Evolutionary conservation across 257 asterid genomes (phyloP).

Genomic region (Eustoma russellianum): DNA sequence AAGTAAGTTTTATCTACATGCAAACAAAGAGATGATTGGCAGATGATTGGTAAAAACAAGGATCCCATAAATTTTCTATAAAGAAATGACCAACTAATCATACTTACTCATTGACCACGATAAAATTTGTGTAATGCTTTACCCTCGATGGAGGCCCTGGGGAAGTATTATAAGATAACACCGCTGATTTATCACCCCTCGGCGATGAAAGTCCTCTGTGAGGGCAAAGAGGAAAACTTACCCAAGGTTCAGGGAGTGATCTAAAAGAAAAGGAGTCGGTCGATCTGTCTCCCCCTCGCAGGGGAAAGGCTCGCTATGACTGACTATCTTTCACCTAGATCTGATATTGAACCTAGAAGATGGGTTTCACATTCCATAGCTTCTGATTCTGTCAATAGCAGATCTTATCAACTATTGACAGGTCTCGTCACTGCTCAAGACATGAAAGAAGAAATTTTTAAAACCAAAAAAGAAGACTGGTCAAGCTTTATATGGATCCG

Average conservation of each 20-base stretch:
- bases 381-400: conserved; percentile 32
- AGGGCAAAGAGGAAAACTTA: background rate
- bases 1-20: too few species aligned
- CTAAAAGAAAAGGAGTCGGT: background rate
- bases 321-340: conserved; percentile 49
- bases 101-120: too few species aligned
- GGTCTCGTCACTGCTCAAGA: conserved; percentile 75
- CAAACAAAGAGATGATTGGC: too few species aligned
- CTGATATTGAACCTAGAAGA: background rate
- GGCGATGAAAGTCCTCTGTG: conserved; percentile 2
- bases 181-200: conserved; percentile 24
- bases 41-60: too few species aligned
- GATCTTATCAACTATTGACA: conserved; percentile 51
- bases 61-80: too few species aligned
- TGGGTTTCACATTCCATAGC: background rate
- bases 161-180: conserved; percentile 3
- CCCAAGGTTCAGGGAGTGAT: background rate
- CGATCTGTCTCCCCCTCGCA: conserved; percentile 18
- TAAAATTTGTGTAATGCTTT: too few species aligned
- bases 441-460: conserved; percentile 55
- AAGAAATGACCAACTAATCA: too few species aligned
- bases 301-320: conserved; percentile 33
- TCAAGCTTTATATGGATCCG: conserved; percentile 79
- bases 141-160: conserved; percentile 17
- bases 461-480: conserved; percentile 52